Conservation (phyloP, 306 rosid genomes). For the Senna tora region DNA sequence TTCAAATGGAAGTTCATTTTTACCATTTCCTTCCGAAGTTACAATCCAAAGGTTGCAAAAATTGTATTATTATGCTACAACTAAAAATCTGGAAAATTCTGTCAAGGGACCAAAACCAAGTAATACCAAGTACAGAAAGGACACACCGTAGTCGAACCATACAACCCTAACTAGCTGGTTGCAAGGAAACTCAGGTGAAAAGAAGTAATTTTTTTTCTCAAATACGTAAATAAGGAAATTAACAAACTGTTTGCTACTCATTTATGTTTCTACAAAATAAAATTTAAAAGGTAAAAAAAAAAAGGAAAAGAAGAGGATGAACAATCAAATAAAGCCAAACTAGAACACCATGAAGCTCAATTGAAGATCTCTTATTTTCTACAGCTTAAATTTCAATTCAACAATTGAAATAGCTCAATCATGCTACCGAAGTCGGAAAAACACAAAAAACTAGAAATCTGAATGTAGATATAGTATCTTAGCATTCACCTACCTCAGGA, state of each 20-base stretch:
- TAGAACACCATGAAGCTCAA: slow-evolving; percentile 1
- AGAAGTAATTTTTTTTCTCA: too few species aligned
- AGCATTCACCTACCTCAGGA: slow-evolving; percentile 37
- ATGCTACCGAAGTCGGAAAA: not conserved
- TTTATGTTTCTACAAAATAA: not conserved
- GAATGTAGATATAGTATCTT: not conserved
- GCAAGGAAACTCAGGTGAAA: not conserved
- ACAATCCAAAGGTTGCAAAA: slow-evolving; percentile 2
- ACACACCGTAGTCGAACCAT: slow-evolving; percentile 5
- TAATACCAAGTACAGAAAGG: not conserved
- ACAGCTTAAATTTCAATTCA: not conserved
- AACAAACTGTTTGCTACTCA: not conserved
- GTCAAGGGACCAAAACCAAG: not conserved
- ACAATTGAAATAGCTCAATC: not conserved
- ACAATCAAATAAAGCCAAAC: slow-evolving; percentile 29
- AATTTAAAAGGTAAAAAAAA: not conserved
- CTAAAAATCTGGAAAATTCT: not conserved
- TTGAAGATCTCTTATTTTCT: not conserved
- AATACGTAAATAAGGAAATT: not conserved
- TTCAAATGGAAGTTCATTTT: not conserved
- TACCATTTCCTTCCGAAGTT: slow-evolving; percentile 11
- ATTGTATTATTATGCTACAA: not conserved
- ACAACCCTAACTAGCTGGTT: slow-evolving; percentile 15
- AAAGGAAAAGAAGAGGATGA: not conserved
- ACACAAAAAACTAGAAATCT: not conserved